These are phyloP conservation scores for Aspergillus jensenii DNA, from an alignment of 2,329 filamentous ascomycete species.

Conservation along the genomic window DNA sequence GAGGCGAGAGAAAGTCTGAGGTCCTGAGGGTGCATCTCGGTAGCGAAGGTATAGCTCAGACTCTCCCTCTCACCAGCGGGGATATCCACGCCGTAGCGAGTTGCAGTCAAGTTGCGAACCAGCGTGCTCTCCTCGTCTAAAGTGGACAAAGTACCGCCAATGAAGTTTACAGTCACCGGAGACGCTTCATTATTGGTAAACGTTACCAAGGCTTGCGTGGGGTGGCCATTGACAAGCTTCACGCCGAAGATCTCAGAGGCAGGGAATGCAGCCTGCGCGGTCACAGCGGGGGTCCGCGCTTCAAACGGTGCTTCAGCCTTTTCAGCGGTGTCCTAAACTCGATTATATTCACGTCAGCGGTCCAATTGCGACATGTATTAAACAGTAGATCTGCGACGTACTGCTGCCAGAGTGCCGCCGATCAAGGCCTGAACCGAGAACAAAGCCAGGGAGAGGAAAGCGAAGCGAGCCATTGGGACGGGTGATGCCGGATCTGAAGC, in stretches of 20 bases:
- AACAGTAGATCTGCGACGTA: slow-evolving; percentile 43
- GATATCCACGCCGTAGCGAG: slow-evolving; percentile 71
- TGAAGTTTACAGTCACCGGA: slow-evolving; percentile 71
- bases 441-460: slow-evolving; percentile 69
- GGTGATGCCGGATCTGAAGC: slow-evolving; percentile 4
- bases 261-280: slow-evolving; percentile 60
- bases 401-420: slow-evolving; percentile 61
- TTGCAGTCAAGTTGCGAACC: slow-evolving; percentile 80
- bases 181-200: slow-evolving; percentile 79
- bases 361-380: slow-evolving; percentile 21
- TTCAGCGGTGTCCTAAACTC: slow-evolving; percentile 58
- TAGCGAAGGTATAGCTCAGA: slow-evolving; percentile 79
- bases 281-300: slow-evolving; percentile 59
- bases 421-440: slow-evolving; percentile 68
- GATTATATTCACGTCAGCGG: slow-evolving; percentile 15
- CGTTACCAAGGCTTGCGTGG: slow-evolving; percentile 78
- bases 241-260: slow-evolving; percentile 83
- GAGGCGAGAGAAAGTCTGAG: slow-evolving; percentile 74
- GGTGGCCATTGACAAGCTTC: slow-evolving; percentile 89
- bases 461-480: slow-evolving; percentile 69
- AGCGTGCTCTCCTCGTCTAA: slow-evolving; percentile 59
- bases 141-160: slow-evolving; percentile 72
- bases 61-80: slow-evolving; percentile 73
- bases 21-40: slow-evolving; percentile 91
- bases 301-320: slow-evolving; percentile 64